Conservation (phyloP, 148 eudicot species). For the Dysphania ambrosioides region DNA sequence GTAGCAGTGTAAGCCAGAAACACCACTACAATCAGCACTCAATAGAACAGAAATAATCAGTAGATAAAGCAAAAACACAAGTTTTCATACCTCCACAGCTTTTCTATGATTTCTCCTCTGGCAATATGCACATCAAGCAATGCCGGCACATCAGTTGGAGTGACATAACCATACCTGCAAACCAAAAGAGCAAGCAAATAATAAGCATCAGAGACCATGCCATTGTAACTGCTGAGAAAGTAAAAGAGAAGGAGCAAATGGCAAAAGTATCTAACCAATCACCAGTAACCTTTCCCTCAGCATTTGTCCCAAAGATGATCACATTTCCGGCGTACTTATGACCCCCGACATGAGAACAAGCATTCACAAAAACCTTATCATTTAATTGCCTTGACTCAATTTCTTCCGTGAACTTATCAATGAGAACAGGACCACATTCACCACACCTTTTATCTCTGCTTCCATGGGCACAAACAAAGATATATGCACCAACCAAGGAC, state of each 20-base stretch:
- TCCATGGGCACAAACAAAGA: constrained; percentile 83
- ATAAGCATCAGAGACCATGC: not conserved
- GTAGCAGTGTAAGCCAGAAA: too few species aligned
- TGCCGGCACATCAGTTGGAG: constrained; percentile 76
- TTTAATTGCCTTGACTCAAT: constrained; percentile 48
- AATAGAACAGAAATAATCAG: not conserved
- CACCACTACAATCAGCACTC: not conserved
- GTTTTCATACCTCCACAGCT: constrained; percentile 78
- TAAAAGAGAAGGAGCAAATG: not conserved
- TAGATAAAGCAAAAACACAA: not conserved
- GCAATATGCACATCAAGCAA: constrained; percentile 75
- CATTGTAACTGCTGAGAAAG: constrained; percentile 1
- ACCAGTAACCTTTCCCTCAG: constrained; percentile 72
- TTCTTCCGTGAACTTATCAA: constrained; percentile 77
- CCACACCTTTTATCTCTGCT: constrained; percentile 91
- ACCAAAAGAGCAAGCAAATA: constrained; percentile 15
- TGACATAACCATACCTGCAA: constrained; percentile 92
- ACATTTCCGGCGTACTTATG: constrained; percentile 97
- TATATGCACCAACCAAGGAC: constrained; percentile 64
- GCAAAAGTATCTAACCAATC: constrained; percentile 58
- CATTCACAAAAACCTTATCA: constrained; percentile 65
- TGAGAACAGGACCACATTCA: constrained; percentile 87
- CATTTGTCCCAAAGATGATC: constrained; percentile 67
- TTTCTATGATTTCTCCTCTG: constrained; percentile 73
- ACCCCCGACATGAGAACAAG: constrained; percentile 94